phyloP scores from a whole-genome alignment of 257 asterid species.

The Asclepias syriaca region DNA sequence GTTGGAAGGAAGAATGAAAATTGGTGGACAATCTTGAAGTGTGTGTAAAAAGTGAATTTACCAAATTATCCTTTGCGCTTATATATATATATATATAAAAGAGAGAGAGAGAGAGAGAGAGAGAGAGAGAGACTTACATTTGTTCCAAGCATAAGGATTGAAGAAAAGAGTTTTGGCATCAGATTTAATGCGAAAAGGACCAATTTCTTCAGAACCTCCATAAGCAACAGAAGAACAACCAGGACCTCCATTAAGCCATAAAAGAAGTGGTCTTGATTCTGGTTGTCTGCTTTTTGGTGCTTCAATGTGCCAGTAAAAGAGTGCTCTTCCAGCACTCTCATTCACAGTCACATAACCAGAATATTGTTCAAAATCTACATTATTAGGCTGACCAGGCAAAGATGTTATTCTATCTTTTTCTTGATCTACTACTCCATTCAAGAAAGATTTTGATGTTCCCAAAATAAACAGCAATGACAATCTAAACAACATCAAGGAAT shows the following conservation, averaged over 20 bases:
- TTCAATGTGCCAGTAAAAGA: constrained; percentile 93
- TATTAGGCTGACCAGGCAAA: constrained; percentile 87
- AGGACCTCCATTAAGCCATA: constrained; percentile 99
- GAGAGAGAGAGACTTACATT: constrained; percentile 49
- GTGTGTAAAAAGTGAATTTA: not conserved
- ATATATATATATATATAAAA: too few relatives aligned
- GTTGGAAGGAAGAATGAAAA: too few relatives aligned
- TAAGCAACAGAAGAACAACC: constrained; percentile 98
- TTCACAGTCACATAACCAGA: constrained; percentile 87
- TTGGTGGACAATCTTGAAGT: not conserved
- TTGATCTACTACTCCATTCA: constrained; percentile 43
- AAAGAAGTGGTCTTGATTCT: constrained; percentile 69
- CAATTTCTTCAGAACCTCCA: constrained; percentile 93
- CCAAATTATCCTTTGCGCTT: not conserved
- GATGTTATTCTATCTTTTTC: constrained; percentile 59
- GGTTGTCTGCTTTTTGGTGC: constrained; percentile 53
- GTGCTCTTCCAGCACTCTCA: constrained; percentile 67
- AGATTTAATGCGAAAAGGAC: constrained; percentile 82
- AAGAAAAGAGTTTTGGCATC: constrained; percentile 76
- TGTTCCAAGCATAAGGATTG: constrained; percentile 91
- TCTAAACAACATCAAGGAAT: not conserved
- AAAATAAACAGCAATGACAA: constrained; percentile 28
- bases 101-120: too few relatives aligned
- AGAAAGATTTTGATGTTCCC: constrained; percentile 40
- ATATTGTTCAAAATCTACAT: constrained; percentile 59